A percentile compares a stretch with the other conserved stretches of the same genome.
Evolutionary conservation across 2,329 filamentous ascomycete species (phyloP).

Genomic region (Trichophyton benhamiae): DNA sequence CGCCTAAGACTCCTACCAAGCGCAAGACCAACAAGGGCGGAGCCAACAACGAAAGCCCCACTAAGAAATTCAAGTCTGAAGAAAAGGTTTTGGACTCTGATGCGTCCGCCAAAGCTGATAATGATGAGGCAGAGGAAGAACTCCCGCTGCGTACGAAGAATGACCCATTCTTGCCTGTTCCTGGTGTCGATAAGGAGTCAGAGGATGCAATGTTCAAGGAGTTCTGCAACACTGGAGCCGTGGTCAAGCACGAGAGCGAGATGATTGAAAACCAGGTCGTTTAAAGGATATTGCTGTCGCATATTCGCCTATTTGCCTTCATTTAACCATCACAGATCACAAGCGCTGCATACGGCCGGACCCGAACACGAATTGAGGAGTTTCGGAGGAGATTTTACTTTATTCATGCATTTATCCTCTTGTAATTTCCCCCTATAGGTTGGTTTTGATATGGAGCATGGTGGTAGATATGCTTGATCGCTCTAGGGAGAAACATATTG

Average conservation of each 20-base stretch:
- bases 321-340: no score
- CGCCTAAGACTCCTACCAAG: conserved; percentile 15
- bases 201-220: conserved; percentile 8
- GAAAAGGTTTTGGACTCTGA: conserved; percentile 8
- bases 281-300: neutral
- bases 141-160: neutral
- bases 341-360: neutral
- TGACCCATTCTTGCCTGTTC: conserved; percentile 9
- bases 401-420: neutral
- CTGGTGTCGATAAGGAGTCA: neutral
- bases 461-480: neutral
- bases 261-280: neutral
- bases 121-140: neutral
- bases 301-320: neutral
- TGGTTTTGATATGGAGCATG: neutral
- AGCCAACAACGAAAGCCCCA: conserved; percentile 5
- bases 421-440: neutral
- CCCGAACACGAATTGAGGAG: neutral
- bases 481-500: neutral
- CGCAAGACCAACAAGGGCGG: conserved; percentile 10
- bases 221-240: conserved; percentile 10
- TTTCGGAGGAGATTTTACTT: no score
- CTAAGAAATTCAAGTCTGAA: conserved; percentile 13
- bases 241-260: neutral
- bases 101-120: conserved; percentile 1